Base-by-base conservation (phyloP, 169 alveolate genomes). In the Cardiosporidium cionae region DNA sequence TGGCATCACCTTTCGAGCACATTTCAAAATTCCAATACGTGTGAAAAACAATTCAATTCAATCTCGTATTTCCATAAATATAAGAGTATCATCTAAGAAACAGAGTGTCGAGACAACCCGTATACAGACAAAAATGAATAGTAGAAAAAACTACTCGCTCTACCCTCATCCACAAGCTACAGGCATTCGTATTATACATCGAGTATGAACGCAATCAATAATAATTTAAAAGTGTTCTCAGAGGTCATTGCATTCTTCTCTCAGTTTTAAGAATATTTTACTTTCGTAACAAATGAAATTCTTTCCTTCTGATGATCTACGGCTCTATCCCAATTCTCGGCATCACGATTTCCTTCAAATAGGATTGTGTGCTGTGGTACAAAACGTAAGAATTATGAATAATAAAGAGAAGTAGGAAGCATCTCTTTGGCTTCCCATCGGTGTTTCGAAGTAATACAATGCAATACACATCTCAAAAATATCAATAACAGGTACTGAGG, bases 271-370 rank as follows among this genome's bases (percentile, higher is more conserved):
- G 2, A 2, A 1, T 37, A 44, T 31, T 71, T 67, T 64, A 75
- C 82, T 54, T 28, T 36, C 6, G 72, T 32, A n/a, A 75, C 82
- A 36, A 65, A 78, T 63, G 65, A 37, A n/a, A 72, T 32, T 1
- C 79, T 66, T 7, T 78, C 76, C 75, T 25, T 65, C 52, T 78
- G 84, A 62, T 72, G 80, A 37, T 65, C 71, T 9, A 67, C 16
- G 28, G 84, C 80, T 52, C 73, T 33, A 58, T 67, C 80, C 29
- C 35, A 64, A 63, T 72, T 65, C 28, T 69, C 72, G 5, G 53
- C 72, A 7, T 82, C 87, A n/a, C 81, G 71, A 76, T 81, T 78
- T 36, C 86, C 86, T 53, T 83, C 88, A 53, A 83, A 83, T 32
- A 83, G 53, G 68, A 83, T 80, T 2, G 86, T 80, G 70, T 83